These are phyloP conservation scores for Phaeodactylum tricornutum DNA, from an alignment of 108 stramenopile species.

Conservation along the genomic window DNA sequence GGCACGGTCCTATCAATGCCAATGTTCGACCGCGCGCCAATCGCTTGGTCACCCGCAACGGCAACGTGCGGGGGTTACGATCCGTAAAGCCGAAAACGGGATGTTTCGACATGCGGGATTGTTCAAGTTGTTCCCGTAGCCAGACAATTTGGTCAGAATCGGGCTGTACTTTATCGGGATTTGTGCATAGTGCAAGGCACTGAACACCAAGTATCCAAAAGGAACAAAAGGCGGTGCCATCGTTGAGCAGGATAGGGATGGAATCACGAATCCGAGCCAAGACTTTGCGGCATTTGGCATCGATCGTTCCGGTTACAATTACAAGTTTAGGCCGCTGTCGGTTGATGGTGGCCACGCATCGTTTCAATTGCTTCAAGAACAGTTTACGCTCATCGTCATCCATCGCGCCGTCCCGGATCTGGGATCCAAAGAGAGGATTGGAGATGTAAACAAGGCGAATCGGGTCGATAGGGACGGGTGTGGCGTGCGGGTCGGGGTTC, in stretches of 20 bases:
- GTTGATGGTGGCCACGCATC: slow-evolving; percentile 59
- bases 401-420: slow-evolving; percentile 13
- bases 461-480: slow-evolving; percentile 20
- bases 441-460: slow-evolving; percentile 45
- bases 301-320: slow-evolving; percentile 40
- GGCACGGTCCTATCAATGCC: slow-evolving; percentile 26
- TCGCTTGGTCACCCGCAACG: slow-evolving; percentile 29
- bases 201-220: slow-evolving; percentile 74
- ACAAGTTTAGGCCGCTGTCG: slow-evolving; percentile 64
- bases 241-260: slow-evolving; percentile 63
- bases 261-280: slow-evolving; percentile 70
- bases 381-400: slow-evolving; percentile 30
- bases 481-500: slow-evolving; percentile 34
- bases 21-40: slow-evolving; percentile 42
- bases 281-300: slow-evolving; percentile 52
- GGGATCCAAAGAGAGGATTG: slow-evolving; percentile 40
- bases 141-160: slow-evolving; percentile 37
- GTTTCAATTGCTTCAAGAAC: slow-evolving; percentile 56
- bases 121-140: slow-evolving; percentile 72
- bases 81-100: slow-evolving; percentile 67
- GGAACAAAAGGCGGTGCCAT: slow-evolving; percentile 47
- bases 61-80: slow-evolving; percentile 50
- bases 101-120: slow-evolving; percentile 60
- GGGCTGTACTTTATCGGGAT: background rate
- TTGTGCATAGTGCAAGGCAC: slow-evolving; percentile 29